Conservation (phyloP, 164 flowering plant genomes). For the Houttuynia cordata region DNA sequence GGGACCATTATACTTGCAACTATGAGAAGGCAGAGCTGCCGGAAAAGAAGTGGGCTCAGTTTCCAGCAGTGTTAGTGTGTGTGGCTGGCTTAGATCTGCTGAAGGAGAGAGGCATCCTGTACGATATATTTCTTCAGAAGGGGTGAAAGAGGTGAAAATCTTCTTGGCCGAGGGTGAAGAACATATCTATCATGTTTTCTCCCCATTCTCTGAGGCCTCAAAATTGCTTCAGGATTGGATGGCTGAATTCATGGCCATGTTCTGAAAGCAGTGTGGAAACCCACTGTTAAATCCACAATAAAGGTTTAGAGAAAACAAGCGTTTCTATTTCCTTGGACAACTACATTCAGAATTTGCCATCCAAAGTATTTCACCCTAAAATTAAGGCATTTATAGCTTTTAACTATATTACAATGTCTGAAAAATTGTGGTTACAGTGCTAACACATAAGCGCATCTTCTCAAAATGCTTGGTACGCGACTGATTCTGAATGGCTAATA, state of each 20-base stretch:
- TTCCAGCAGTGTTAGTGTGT: constrained; percentile 43
- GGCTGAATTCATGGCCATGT: constrained; percentile 33
- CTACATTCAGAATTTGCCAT: no score
- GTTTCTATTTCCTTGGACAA: no score
- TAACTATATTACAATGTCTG: no score
- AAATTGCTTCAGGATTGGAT: constrained; percentile 37
- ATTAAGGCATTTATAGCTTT: no score
- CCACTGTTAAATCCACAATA: no score
- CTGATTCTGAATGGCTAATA: no score
- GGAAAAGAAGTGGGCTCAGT: constrained; percentile 26
- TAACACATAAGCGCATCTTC: no score
- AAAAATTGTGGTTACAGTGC: no score
- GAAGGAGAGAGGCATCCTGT: constrained; percentile 60
- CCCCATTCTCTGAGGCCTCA: constrained; percentile 51
- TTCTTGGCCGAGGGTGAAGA: constrained; percentile 39
- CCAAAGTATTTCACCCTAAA: no score
- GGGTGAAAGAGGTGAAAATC: constrained; percentile 34
- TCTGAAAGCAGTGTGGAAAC: background rate
- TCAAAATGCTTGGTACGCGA: no score
- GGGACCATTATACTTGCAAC: constrained; percentile 55
- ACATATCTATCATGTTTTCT: constrained; percentile 48
- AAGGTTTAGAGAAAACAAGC: no score
- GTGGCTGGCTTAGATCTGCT: constrained; percentile 68
- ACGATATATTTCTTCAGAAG: constrained; percentile 46
- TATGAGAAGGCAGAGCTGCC: constrained; percentile 28